phyloP scores from a whole-genome alignment of 257 asterid species.

The Misopates orontium region DNA sequence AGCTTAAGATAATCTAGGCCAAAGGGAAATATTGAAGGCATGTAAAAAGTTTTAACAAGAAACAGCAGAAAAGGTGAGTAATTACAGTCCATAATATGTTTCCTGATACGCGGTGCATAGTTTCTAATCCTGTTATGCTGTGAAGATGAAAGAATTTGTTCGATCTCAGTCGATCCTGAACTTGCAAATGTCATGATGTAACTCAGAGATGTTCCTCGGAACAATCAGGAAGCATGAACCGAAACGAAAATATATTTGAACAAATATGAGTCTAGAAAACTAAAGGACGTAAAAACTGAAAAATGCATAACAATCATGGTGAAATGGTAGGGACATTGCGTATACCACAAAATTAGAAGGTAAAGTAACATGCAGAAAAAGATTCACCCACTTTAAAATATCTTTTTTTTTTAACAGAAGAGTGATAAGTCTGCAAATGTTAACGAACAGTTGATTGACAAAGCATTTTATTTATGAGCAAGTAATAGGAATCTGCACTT shows the following conservation, averaged over 20 bases:
- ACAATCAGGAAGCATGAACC: not conserved
- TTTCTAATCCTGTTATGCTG: not conserved
- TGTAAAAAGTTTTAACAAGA: too few relatives aligned
- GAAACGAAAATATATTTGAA: not conserved
- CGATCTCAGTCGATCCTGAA: not conserved
- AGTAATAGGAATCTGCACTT: slow-evolving; percentile 29
- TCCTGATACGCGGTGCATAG: not conserved
- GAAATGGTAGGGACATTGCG: not conserved
- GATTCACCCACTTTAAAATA: slow-evolving; percentile 9
- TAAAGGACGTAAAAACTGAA: not conserved
- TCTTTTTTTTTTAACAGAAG: not conserved
- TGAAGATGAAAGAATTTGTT: not conserved
- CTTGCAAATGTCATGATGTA: not conserved
- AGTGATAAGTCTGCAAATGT: not conserved
- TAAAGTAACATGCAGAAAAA: slow-evolving; percentile 1
- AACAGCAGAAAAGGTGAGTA: not conserved
- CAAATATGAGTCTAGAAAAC: not conserved
- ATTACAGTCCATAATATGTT: not conserved
- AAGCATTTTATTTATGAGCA: not conserved
- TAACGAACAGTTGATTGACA: not conserved
- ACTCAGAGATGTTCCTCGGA: not conserved
- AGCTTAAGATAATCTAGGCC: not conserved
- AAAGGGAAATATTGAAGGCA: too few relatives aligned
- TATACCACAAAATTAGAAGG: not conserved
- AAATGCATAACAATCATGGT: not conserved